phyloP scores from a whole-genome alignment of 768 basidiomycete species.

The Lentinula sp. region DNA sequence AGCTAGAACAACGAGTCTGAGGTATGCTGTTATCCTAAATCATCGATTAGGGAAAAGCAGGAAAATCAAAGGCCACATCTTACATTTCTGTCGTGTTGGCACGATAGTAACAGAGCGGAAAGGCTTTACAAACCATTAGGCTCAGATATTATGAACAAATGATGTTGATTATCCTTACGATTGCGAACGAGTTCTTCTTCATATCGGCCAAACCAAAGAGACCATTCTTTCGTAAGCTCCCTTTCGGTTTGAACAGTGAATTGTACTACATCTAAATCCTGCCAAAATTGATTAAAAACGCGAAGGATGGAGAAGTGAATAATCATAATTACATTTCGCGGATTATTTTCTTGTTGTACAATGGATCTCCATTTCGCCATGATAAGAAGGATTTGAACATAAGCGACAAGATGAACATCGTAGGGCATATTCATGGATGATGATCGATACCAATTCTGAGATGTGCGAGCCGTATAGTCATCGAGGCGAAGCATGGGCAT shows the following conservation, averaged over 20 bases:
- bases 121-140: conserved; percentile 20
- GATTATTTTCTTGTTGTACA: conserved; percentile 7
- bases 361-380: conserved; percentile 39
- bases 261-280: conserved; percentile 29
- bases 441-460: conserved; percentile 41
- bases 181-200: conserved; percentile 26
- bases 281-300: background rate
- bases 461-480: conserved; percentile 50
- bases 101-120: conserved; percentile 37
- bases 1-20: conserved; percentile 51
- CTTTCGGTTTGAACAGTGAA: conserved; percentile 31
- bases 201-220: conserved; percentile 34
- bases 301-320: background rate
- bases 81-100: conserved; percentile 39
- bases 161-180: conserved; percentile 20
- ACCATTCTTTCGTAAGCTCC: conserved; percentile 28
- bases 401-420: conserved; percentile 45
- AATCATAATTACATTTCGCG: background rate
- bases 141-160: background rate
- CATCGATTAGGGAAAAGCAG: background rate
- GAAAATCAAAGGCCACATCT: background rate
- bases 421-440: conserved; percentile 32
- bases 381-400: conserved; percentile 43
- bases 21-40: conserved; percentile 44
- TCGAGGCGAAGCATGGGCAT: conserved; percentile 60